Percentiles rank a stretch among this genome's conserved stretches.
These are phyloP conservation scores for Tylopilus vinaceipallidus DNA, from an alignment of 768 basidiomycete species.

Conservation along the genomic window DNA sequence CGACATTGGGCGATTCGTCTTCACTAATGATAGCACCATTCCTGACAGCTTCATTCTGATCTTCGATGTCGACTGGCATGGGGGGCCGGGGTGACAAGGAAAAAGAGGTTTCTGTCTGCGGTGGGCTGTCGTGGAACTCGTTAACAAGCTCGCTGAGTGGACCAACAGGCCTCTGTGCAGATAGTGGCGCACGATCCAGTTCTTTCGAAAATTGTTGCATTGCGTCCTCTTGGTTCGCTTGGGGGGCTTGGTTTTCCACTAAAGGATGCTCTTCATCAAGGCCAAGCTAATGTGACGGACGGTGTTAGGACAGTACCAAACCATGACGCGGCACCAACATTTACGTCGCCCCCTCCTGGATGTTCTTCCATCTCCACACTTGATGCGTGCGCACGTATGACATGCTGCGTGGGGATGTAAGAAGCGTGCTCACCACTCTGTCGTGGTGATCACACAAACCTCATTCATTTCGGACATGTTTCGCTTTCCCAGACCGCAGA, in stretches of 20 bases:
- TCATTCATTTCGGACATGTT: constrained; percentile 16
- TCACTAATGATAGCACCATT: not conserved
- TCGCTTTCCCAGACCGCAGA: constrained; percentile 19
- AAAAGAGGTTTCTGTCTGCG: not conserved
- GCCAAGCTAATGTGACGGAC: constrained; percentile 3
- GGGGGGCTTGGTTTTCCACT: not conserved
- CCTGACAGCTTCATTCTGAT: not conserved
- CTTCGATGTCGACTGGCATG: not conserved
- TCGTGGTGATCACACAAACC: constrained; percentile 12
- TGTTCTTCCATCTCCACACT: constrained; percentile 2
- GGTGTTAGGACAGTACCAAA: constrained; percentile 2
- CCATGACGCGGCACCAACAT: not conserved
- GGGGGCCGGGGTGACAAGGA: not conserved
- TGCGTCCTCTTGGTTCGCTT: not conserved
- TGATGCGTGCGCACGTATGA: constrained; percentile 14
- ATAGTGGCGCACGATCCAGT: not conserved
- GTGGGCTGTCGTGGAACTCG: not conserved
- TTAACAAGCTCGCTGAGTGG: not conserved
- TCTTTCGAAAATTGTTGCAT: not conserved
- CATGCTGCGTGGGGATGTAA: constrained; percentile 18
- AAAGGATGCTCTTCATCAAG: not conserved
- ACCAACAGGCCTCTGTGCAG: not conserved
- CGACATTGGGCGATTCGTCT: not conserved
- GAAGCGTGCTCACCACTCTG: not conserved
- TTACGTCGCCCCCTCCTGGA: not conserved